Evolutionary conservation across 2,329 filamentous ascomycete species (phyloP).

Genomic region (Aspergillus brasiliensis): DNA sequence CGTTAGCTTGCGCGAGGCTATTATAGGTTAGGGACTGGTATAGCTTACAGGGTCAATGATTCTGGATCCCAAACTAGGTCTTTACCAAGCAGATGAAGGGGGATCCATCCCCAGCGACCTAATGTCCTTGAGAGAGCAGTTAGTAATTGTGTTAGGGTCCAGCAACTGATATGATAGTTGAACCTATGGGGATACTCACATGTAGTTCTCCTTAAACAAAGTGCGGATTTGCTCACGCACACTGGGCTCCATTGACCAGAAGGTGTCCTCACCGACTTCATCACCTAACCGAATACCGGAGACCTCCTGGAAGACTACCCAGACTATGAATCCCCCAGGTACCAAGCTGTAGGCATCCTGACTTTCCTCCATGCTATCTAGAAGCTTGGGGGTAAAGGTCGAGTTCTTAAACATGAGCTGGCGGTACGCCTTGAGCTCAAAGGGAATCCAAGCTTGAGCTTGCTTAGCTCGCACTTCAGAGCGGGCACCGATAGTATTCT

Average conservation of each 20-base stretch:
- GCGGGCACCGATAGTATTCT: not conserved
- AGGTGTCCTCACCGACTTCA: not conserved
- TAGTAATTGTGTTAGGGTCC: not conserved
- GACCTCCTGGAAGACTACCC: not conserved
- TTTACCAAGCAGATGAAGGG: not conserved
- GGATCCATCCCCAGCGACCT: not conserved
- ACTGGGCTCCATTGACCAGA: not conserved
- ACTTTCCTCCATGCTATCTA: not conserved
- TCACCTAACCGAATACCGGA: not conserved
- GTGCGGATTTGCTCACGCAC: not conserved
- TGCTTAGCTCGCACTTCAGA: not conserved
- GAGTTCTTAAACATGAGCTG: not conserved
- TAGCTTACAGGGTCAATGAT: not conserved
- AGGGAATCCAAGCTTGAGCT: not conserved
- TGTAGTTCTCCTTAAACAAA: not conserved
- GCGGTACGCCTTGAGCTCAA: not conserved
- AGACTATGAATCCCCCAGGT: not conserved
- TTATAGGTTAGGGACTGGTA: too few relatives aligned
- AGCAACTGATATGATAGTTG: too few relatives aligned
- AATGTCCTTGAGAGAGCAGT: not conserved
- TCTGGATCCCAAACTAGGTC: not conserved
- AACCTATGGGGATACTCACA: not conserved
- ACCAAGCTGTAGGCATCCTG: not conserved
- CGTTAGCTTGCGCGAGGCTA: too few relatives aligned
- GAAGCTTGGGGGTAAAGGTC: not conserved